Conservation (phyloP, 495 filamentous ascomycete genomes). For the Penicillium soppii region DNA sequence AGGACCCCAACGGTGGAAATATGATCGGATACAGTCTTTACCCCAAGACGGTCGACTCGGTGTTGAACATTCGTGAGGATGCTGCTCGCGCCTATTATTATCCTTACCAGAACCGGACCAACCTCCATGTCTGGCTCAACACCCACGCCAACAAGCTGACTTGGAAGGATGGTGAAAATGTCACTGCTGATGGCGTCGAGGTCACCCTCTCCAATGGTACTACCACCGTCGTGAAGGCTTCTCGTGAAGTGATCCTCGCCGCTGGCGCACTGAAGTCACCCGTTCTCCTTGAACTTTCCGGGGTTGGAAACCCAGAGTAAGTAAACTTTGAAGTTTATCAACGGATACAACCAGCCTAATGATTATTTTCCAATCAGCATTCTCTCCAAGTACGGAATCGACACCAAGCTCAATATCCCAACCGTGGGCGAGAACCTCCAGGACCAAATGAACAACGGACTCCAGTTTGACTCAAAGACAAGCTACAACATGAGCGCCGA, state of each 20-base stretch:
- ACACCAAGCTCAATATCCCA: conserved; percentile 18
- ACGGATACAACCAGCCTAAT: neutral
- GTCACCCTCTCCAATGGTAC: conserved; percentile 20
- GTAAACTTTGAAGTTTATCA: neutral
- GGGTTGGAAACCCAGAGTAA: conserved; percentile 20
- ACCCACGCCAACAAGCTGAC: conserved; percentile 20
- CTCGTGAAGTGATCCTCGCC: conserved; percentile 20
- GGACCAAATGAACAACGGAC: conserved; percentile 25
- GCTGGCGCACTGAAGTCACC: conserved; percentile 18
- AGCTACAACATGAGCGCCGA: conserved; percentile 12
- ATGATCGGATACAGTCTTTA: conserved; percentile 23
- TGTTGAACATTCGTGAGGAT: conserved; percentile 26
- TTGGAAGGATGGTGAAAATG: conserved; percentile 18
- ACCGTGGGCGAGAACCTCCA: conserved; percentile 25
- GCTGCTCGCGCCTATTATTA: conserved; percentile 24
- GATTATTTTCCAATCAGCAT: conserved; percentile 2
- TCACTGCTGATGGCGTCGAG: conserved; percentile 19
- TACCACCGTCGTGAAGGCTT: conserved; percentile 15
- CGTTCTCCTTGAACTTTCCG: conserved; percentile 21
- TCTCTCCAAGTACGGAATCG: conserved; percentile 19
- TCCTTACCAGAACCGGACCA: conserved; percentile 20
- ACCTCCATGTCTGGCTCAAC: conserved; percentile 23
- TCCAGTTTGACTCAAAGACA: conserved; percentile 12
- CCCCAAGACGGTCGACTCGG: conserved; percentile 20
- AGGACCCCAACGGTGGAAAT: conserved; percentile 21